A percentile compares a stretch with the other conserved stretches of the same genome.
phyloP scores from a whole-genome alignment of 495 filamentous ascomycete genomes.

The Bryoglossum gracile region DNA sequence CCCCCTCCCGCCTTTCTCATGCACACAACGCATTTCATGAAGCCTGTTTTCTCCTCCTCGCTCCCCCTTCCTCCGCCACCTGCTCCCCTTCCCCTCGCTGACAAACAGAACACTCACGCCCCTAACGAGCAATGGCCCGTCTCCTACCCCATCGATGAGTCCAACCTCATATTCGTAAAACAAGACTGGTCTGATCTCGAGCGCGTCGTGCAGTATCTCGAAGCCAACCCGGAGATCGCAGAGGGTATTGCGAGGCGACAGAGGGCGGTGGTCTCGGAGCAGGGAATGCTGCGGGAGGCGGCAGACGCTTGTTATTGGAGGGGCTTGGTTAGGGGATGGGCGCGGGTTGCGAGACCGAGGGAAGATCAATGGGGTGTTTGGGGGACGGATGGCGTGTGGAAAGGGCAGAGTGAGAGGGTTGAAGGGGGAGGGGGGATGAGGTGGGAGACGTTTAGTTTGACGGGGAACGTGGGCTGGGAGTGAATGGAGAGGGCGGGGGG shows the following conservation, averaged over 20 bases:
- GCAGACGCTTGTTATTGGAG: conserved; percentile 51
- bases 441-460: conserved; percentile 23
- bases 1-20: conserved; percentile 44
- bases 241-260: conserved; percentile 43
- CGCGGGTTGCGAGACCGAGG: conserved; percentile 26
- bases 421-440: conserved; percentile 12
- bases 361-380: conserved; percentile 28
- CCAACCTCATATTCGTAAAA: conserved; percentile 45
- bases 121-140: conserved; percentile 30
- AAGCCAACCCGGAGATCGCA: conserved; percentile 34
- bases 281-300: conserved; percentile 42
- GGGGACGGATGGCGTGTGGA: neutral
- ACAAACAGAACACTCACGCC: neutral
- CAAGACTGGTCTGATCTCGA: conserved; percentile 47
- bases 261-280: conserved; percentile 35
- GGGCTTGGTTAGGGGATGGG: conserved; percentile 40
- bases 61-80: conserved; percentile 16
- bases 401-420: conserved; percentile 26
- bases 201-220: conserved; percentile 35
- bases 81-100: neutral
- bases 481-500: too few relatives aligned
- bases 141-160: conserved; percentile 31
- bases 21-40: conserved; percentile 41
- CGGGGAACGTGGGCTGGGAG: conserved; percentile 10
- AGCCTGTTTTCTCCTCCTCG: conserved; percentile 33